Evolutionary conservation across 2,329 filamentous ascomycete genomes (phyloP).

Genomic region (Trichoderma pleuroti): DNA sequence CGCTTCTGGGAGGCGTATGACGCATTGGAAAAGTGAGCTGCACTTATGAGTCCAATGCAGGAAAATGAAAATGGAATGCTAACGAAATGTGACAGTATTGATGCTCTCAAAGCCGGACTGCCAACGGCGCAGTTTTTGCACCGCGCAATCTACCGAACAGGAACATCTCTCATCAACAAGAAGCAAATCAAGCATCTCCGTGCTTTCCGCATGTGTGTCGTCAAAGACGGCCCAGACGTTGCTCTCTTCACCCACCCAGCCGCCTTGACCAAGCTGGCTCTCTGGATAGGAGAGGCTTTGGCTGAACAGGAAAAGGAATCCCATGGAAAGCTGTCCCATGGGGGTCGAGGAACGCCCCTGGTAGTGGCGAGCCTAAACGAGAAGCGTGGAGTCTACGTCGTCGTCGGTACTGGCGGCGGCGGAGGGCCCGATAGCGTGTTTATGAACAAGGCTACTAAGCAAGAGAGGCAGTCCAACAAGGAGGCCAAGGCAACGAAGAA

Average conservation of each 20-base stretch:
- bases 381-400: conserved; percentile 78
- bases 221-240: conserved; percentile 91
- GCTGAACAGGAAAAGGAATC: conserved; percentile 79
- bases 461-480: conserved; percentile 59
- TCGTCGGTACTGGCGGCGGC: conserved; percentile 88
- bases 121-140: conserved; percentile 85
- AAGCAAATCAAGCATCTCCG: conserved; percentile 88
- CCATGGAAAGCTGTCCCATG: conserved; percentile 64
- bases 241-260: conserved; percentile 89
- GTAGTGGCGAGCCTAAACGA: conserved; percentile 91
- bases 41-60: neutral
- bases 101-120: conserved; percentile 70
- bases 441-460: conserved; percentile 63
- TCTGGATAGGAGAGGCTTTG: conserved; percentile 93
- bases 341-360: conserved; percentile 73
- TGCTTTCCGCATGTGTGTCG: conserved; percentile 90
- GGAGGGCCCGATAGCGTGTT: conserved; percentile 70
- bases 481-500: conserved; percentile 60
- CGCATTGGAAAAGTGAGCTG: conserved; percentile 62
- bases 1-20: conserved; percentile 72
- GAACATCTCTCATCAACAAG: conserved; percentile 87
- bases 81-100: conserved; percentile 51
- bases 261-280: conserved; percentile 84
- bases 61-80: neutral
- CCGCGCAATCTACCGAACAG: conserved; percentile 87